A percentile compares a stretch with the other conserved stretches of the same genome.
Conservation (phyloP, 495 filamentous ascomycete genomes). For the Penicillium bovifimosum region DNA sequence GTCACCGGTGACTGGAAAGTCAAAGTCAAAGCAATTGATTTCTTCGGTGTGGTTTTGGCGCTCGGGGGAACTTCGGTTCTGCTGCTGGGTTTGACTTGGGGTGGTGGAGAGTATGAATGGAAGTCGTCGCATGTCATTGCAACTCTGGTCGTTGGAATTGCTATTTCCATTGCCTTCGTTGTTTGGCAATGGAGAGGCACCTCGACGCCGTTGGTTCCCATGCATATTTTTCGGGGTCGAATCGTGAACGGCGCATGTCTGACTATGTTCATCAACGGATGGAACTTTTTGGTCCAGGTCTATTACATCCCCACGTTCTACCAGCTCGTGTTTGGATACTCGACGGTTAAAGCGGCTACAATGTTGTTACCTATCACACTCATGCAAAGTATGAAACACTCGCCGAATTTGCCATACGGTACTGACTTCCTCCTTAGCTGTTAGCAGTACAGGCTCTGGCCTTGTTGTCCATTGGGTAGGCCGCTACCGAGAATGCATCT, state of each 20-base stretch:
- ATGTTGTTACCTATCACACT: conserved; percentile 50
- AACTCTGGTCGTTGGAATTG: conserved; percentile 43
- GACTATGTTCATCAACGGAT: conserved; percentile 52
- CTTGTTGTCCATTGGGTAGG: conserved; percentile 48
- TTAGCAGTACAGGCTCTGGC: conserved; percentile 47
- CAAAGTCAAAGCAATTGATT: conserved; percentile 47
- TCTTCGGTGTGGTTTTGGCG: conserved; percentile 34
- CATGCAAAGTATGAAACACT: conserved; percentile 38
- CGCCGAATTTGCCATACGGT: background rate
- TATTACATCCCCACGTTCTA: conserved; percentile 55
- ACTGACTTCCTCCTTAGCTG: conserved; percentile 19
- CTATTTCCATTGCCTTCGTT: conserved; percentile 40
- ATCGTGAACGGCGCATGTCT: conserved; percentile 49
- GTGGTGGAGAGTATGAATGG: conserved; percentile 48
- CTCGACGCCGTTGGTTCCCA: conserved; percentile 24
- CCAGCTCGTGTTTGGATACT: conserved; percentile 49
- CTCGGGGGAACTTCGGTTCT: conserved; percentile 43
- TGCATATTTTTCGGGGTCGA: conserved; percentile 46
- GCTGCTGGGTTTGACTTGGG: conserved; percentile 46
- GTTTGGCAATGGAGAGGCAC: conserved; percentile 46
- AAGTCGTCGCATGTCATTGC: conserved; percentile 43
- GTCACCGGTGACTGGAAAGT: conserved; percentile 46
- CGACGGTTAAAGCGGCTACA: conserved; percentile 44
- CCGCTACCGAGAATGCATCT: conserved; percentile 48
- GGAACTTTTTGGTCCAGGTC: conserved; percentile 50